Percentiles rank a stretch among this genome's conserved stretches.
phyloP scores from a whole-genome alignment of 2,329 filamentous ascomycete species.

The Penicillium sp. region DNA sequence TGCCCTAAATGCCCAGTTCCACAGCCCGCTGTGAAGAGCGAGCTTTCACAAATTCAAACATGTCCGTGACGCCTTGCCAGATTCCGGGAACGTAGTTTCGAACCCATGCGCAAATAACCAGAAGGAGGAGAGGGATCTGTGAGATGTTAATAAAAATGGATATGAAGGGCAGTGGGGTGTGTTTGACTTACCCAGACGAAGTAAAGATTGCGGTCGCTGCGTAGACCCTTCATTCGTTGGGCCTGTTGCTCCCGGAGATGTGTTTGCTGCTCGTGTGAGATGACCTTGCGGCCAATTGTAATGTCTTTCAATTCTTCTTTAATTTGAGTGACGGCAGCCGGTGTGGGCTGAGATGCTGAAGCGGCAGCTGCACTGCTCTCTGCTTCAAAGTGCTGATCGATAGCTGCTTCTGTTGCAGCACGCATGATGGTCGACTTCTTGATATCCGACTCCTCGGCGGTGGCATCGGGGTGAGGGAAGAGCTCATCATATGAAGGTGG shows the following conservation, averaged over 20 bases:
- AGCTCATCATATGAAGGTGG: slow-evolving; percentile 81
- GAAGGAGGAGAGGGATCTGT: slow-evolving; percentile 50
- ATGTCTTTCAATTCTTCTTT: slow-evolving; percentile 44
- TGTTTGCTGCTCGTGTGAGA: slow-evolving; percentile 50
- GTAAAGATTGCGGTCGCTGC: slow-evolving; percentile 55
- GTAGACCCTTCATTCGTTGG: slow-evolving; percentile 51
- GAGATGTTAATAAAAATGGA: slow-evolving; percentile 20
- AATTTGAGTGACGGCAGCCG: slow-evolving; percentile 18
- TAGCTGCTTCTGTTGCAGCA: slow-evolving; percentile 46
- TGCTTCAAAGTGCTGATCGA: slow-evolving; percentile 48
- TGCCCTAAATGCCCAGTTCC: slow-evolving; percentile 31
- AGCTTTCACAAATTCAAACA: slow-evolving; percentile 42
- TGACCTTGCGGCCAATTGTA: slow-evolving; percentile 44
- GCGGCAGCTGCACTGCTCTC: slow-evolving; percentile 21
- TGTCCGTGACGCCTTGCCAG: slow-evolving; percentile 41
- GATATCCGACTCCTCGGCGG: slow-evolving; percentile 39
- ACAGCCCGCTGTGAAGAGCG: slow-evolving; percentile 37
- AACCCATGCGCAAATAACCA: slow-evolving; percentile 49
- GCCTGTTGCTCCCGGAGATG: slow-evolving; percentile 50
- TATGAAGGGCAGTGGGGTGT: background rate
- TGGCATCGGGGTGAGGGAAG: slow-evolving; percentile 56
- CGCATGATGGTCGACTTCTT: slow-evolving; percentile 47
- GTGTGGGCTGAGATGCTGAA: slow-evolving; percentile 16
- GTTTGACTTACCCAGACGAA: slow-evolving; percentile 53
- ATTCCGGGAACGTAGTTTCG: slow-evolving; percentile 46